Conservation (phyloP, 2,329 filamentous ascomycete species). For the Huntiella bhutanensis region DNA sequence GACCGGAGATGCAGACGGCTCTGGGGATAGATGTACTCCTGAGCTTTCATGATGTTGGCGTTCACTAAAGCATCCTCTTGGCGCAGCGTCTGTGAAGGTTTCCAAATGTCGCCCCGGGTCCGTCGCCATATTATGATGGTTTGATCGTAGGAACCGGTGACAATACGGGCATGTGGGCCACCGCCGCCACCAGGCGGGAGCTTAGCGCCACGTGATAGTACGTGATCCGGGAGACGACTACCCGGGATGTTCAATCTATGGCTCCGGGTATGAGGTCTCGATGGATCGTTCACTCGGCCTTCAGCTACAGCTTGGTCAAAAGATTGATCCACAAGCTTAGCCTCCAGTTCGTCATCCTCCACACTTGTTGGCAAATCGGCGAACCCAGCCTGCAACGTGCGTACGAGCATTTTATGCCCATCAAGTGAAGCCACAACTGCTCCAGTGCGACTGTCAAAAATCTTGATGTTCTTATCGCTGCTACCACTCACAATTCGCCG, state of each 20-base stretch:
- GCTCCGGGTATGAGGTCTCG: conserved; percentile 14
- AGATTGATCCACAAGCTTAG: conserved; percentile 50
- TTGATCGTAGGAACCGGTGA: conserved; percentile 92
- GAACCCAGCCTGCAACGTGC: conserved; percentile 88
- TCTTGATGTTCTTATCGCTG: conserved; percentile 87
- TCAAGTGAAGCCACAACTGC: conserved; percentile 77
- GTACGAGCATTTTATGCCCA: conserved; percentile 67
- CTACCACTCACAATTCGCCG: conserved; percentile 87
- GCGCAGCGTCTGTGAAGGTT: conserved; percentile 51
- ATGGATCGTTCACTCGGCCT: conserved; percentile 25
- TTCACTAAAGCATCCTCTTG: conserved; percentile 50
- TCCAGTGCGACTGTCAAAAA: conserved; percentile 73
- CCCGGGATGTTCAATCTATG: conserved; percentile 44
- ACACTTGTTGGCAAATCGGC: conserved; percentile 69
- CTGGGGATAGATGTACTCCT: background rate
- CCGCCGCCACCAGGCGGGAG: conserved; percentile 82
- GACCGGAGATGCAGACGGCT: background rate
- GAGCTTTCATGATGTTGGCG: conserved; percentile 18
- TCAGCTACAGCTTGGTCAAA: conserved; percentile 45
- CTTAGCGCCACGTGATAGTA: conserved; percentile 65
- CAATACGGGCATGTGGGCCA: conserved; percentile 78
- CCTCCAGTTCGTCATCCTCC: conserved; percentile 54
- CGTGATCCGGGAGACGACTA: conserved; percentile 54
- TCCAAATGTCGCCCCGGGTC: conserved; percentile 71
- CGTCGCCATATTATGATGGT: conserved; percentile 89